phyloP scores from a whole-genome alignment of 768 basidiomycete genomes.

The Bullera alba region DNA sequence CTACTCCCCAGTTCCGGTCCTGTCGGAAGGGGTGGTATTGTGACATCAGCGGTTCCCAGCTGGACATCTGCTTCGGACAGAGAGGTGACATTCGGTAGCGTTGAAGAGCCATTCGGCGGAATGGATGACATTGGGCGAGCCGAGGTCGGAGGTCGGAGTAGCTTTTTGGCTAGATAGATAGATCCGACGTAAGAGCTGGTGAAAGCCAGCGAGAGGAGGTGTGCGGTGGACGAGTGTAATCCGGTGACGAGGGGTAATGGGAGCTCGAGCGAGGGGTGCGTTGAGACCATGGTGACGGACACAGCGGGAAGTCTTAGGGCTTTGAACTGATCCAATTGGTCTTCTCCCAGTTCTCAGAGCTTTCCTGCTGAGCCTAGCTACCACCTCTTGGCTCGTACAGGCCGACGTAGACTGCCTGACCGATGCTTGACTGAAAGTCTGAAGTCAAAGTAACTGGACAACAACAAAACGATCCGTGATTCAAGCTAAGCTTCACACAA shows the following conservation, averaged over 20 bases:
- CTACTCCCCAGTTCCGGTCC: slow-evolving; percentile 41
- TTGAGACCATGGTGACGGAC: too few relatives aligned
- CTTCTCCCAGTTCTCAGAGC: too few relatives aligned
- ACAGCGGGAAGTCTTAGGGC: slow-evolving; percentile 4
- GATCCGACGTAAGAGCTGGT: slow-evolving; percentile 70
- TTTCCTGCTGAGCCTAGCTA: too few relatives aligned
- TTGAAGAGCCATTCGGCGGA: slow-evolving; percentile 7
- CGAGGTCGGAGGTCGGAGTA: slow-evolving; percentile 51
- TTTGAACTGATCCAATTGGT: too few relatives aligned
- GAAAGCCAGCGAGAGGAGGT: slow-evolving; percentile 57
- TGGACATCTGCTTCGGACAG: slow-evolving; percentile 1
- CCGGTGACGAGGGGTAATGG: slow-evolving; percentile 5
- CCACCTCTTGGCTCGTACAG: too few relatives aligned
- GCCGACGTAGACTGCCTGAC: too few relatives aligned
- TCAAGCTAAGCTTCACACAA: too few relatives aligned
- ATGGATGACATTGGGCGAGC: slow-evolving; percentile 48
- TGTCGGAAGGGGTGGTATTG: slow-evolving; percentile 32
- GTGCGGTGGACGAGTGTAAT: slow-evolving; percentile 47
- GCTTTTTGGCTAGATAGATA: slow-evolving; percentile 57
- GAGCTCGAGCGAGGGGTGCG: slow-evolving; percentile 12
- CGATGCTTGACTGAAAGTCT: too few relatives aligned
- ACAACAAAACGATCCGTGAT: too few relatives aligned
- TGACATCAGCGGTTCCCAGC: slow-evolving; percentile 40
- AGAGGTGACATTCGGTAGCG: slow-evolving; percentile 15
- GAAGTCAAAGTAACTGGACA: too few relatives aligned